phyloP scores from a whole-genome alignment of 768 basidiomycete species.

The Steccherinum ochraceum region DNA sequence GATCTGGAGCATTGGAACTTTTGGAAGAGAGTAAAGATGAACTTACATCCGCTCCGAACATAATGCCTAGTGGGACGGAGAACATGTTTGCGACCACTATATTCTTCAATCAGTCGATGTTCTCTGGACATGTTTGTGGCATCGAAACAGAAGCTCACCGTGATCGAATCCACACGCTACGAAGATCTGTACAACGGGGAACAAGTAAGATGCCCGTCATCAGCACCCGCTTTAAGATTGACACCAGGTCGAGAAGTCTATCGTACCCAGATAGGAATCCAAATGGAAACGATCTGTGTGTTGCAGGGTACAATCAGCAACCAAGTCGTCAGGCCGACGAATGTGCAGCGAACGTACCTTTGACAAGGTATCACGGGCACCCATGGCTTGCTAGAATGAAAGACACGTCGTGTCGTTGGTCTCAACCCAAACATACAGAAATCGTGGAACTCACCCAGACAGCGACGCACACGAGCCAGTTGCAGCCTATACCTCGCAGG shows the following conservation, averaged over 20 bases:
- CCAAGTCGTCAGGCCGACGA: too few relatives aligned
- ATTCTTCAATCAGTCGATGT: background rate
- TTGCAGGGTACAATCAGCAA: too few relatives aligned
- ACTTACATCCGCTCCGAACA: slow-evolving; percentile 61
- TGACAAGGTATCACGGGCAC: slow-evolving; percentile 60
- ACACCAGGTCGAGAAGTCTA: too few relatives aligned
- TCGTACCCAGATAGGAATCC: slow-evolving; percentile 72
- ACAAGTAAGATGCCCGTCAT: background rate
- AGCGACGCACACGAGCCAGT: slow-evolving; percentile 70
- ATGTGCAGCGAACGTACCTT: slow-evolving; percentile 34
- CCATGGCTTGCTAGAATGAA: slow-evolving; percentile 54
- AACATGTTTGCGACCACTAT: slow-evolving; percentile 74
- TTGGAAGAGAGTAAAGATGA: background rate
- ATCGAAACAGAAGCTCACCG: slow-evolving; percentile 36
- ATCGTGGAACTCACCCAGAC: slow-evolving; percentile 51
- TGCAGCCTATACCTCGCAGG: slow-evolving; percentile 68
- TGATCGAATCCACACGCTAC: slow-evolving; percentile 69
- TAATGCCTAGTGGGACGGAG: slow-evolving; percentile 61
- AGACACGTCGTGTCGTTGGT: too few relatives aligned
- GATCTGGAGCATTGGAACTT: too few relatives aligned
- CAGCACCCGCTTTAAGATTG: too few relatives aligned
- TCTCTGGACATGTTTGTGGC: background rate
- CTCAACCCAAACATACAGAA: slow-evolving; percentile 2
- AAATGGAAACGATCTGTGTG: slow-evolving; percentile 56
- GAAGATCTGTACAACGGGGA: slow-evolving; percentile 59